Conservation (phyloP, 306 rosid genomes). For the Fragaria vesca region DNA sequence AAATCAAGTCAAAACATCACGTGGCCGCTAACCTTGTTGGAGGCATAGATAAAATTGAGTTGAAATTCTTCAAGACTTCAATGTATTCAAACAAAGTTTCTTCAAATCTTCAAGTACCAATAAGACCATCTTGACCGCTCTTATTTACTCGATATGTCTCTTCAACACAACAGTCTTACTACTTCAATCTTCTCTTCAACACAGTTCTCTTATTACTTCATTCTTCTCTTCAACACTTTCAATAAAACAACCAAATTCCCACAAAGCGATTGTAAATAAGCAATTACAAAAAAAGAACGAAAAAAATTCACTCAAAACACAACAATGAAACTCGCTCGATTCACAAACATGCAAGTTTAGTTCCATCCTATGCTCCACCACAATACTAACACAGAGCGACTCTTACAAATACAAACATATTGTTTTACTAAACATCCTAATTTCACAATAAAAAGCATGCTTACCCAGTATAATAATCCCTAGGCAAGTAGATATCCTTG, state of each 20-base stretch:
- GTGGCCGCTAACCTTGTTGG: slow-evolving; percentile 73
- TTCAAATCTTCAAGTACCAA: slow-evolving; percentile 56
- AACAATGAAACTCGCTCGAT: background rate
- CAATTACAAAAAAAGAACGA: slow-evolving; percentile 9
- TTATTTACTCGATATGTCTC: slow-evolving; percentile 58
- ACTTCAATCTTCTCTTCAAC: slow-evolving; percentile 70
- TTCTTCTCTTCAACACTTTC: slow-evolving; percentile 76
- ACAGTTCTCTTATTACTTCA: slow-evolving; percentile 68
- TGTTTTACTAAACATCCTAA: background rate
- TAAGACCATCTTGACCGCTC: slow-evolving; percentile 54
- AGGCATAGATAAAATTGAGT: slow-evolving; percentile 59
- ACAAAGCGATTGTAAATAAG: slow-evolving; percentile 45
- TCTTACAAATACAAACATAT: background rate
- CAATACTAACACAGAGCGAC: background rate
- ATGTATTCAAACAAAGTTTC: slow-evolving; percentile 61
- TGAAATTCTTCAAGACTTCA: slow-evolving; percentile 77
- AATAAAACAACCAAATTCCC: slow-evolving; percentile 71
- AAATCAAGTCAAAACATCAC: slow-evolving; percentile 51
- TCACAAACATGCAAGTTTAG: background rate
- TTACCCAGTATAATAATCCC: slow-evolving; percentile 81
- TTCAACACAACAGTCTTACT: slow-evolving; percentile 48
- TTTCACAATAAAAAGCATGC: slow-evolving; percentile 15
- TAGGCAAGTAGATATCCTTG: slow-evolving; percentile 81
- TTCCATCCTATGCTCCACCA: background rate
- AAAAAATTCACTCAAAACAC: background rate